A percentile compares a stretch with the other conserved stretches of the same genome.
These are phyloP conservation scores for Corymbia calophylla DNA, from an alignment of 441 rosid genomes.

Conservation along the genomic window DNA sequence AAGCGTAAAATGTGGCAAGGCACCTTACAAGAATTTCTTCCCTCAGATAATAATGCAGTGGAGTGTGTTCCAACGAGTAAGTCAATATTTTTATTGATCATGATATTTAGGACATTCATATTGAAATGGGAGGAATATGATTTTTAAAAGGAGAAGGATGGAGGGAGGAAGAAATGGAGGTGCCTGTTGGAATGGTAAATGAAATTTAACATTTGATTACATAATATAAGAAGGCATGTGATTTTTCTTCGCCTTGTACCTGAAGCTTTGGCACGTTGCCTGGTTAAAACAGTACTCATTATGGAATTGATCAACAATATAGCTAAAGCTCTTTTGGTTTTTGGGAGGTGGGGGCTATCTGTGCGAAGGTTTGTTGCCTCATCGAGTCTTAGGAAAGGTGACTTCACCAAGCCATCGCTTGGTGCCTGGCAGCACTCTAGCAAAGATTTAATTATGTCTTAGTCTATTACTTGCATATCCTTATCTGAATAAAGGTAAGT, in stretches of 20 bases:
- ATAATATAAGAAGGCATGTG: background rate
- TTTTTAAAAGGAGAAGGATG: background rate
- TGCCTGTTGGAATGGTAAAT: background rate
- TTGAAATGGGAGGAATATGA: background rate
- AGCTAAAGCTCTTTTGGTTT: too few species aligned
- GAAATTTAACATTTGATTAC: background rate
- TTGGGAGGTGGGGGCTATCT: too few species aligned
- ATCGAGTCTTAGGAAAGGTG: background rate
- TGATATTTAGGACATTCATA: background rate
- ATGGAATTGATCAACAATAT: too few species aligned
- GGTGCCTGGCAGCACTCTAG: background rate
- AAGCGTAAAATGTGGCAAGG: background rate
- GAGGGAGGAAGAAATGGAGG: background rate
- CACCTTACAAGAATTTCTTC: background rate
- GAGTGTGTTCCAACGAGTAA: background rate
- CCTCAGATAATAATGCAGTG: background rate
- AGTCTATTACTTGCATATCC: background rate
- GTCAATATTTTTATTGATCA: background rate
- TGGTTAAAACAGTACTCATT: background rate
- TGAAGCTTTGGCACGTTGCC: background rate
- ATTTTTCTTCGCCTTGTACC: background rate
- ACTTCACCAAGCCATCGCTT: background rate
- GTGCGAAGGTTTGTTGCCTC: too few species aligned
- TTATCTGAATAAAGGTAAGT: background rate
- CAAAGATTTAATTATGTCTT: background rate